Percentiles rank a stretch among this genome's conserved stretches.
These are phyloP conservation scores for Amphibolis antarctica DNA, from an alignment of 106 monocot species.

Conservation along the genomic window DNA sequence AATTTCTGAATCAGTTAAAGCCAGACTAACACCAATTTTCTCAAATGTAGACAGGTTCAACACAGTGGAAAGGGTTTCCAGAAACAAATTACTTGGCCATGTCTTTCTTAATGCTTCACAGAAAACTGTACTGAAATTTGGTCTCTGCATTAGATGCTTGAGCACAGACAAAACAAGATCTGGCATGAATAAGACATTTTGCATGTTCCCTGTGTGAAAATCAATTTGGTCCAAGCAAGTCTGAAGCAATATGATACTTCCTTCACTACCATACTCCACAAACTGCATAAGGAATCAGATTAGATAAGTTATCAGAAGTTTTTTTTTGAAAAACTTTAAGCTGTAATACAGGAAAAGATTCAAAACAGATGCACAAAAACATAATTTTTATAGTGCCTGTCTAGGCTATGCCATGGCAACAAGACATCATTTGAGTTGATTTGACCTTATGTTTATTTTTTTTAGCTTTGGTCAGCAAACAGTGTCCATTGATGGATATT, in stretches of 20 bases:
- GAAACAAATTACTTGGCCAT: slow-evolving; percentile 31
- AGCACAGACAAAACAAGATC: slow-evolving; percentile 45
- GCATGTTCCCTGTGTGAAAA: slow-evolving; percentile 16
- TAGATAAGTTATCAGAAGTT: neutral
- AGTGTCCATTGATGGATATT: too few species aligned
- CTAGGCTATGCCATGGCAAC: too few species aligned
- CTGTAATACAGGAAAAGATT: neutral
- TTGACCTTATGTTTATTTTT: too few species aligned
- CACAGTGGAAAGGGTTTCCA: slow-evolving; percentile 44
- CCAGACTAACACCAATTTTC: slow-evolving; percentile 69
- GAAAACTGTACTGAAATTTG: slow-evolving; percentile 64
- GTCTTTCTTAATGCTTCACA: slow-evolving; percentile 45
- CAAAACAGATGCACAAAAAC: too few species aligned
- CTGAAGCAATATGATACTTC: slow-evolving; percentile 49
- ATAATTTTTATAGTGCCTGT: too few species aligned
- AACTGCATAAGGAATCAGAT: slow-evolving; percentile 33
- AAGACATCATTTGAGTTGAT: too few species aligned
- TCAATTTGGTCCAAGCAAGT: slow-evolving; percentile 54
- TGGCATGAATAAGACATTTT: slow-evolving; percentile 20
- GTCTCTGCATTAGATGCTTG: slow-evolving; percentile 47
- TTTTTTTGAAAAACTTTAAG: neutral
- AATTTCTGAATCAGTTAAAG: slow-evolving; percentile 71
- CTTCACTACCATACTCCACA: slow-evolving; percentile 55
- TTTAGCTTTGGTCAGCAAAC: too few species aligned
- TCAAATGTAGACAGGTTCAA: slow-evolving; percentile 52